These are phyloP conservation scores for Tricholoma hemisulphureum DNA, from an alignment of 768 basidiomycete species.

Conservation along the genomic window DNA sequence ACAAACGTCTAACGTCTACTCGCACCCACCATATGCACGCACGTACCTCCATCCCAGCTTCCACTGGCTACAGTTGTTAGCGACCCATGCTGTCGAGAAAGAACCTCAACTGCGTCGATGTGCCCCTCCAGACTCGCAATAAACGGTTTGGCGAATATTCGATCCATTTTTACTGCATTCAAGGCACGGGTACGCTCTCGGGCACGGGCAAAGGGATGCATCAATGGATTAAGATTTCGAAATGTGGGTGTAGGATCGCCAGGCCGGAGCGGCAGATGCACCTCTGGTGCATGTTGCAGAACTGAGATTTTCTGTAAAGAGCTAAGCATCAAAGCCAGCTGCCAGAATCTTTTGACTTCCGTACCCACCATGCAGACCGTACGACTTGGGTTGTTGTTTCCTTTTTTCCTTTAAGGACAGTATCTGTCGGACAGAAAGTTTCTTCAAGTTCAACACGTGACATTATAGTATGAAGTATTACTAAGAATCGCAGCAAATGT, in stretches of 20 bases:
- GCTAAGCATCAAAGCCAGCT: neutral
- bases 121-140: constrained; percentile 89
- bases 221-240: constrained; percentile 90
- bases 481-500: no score
- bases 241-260: constrained; percentile 87
- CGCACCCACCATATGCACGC: constrained; percentile 6
- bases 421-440: no score
- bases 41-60: constrained; percentile 92
- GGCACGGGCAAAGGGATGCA: constrained; percentile 92
- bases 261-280: constrained; percentile 68
- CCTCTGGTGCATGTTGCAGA: constrained; percentile 76
- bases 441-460: no score
- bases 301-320: constrained; percentile 75
- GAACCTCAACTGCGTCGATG: constrained; percentile 87
- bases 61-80: constrained; percentile 84
- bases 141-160: constrained; percentile 98
- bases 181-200: constrained; percentile 92
- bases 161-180: constrained; percentile 94
- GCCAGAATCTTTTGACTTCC: neutral
- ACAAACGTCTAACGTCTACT: neutral
- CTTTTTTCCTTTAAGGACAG: no score
- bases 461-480: no score
- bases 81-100: constrained; percentile 70
- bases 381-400: neutral
- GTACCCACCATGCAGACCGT: neutral